Percentiles rank a stretch among this genome's conserved stretches.
These are phyloP conservation scores for Neurospora sp. DNA, from an alignment of 495 filamentous ascomycete species.

Conservation along the genomic window DNA sequence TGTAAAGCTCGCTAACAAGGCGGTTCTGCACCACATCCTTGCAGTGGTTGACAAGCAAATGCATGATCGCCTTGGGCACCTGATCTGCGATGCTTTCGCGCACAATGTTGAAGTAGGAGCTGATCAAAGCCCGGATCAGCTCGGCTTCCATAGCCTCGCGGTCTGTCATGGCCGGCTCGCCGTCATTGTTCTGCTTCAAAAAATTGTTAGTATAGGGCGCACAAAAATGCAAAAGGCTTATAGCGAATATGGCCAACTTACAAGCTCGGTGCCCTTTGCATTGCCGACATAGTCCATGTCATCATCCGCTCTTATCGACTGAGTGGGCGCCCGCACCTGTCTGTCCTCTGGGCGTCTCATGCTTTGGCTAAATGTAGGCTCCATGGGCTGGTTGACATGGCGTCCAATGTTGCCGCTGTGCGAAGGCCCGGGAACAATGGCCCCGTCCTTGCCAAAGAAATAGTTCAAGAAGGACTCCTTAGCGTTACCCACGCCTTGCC, in stretches of 20 bases:
- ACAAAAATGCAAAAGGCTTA: not conserved
- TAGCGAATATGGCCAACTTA: conserved; percentile 33
- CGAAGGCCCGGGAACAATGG: conserved; percentile 31
- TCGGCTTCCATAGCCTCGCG: conserved; percentile 95
- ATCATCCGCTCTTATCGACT: conserved; percentile 23
- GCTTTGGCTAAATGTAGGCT: conserved; percentile 75
- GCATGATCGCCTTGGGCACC: conserved; percentile 98
- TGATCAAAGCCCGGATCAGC: conserved; percentile 90
- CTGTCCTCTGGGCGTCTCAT: conserved; percentile 66
- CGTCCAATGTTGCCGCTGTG: conserved; percentile 39
- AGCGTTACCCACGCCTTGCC: conserved; percentile 34
- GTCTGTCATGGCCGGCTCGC: conserved; percentile 81
- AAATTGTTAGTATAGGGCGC: conserved; percentile 17
- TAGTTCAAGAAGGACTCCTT: conserved; percentile 94
- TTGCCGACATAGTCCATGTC: conserved; percentile 21
- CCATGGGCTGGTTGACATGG: conserved; percentile 62
- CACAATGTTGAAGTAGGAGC: conserved; percentile 97
- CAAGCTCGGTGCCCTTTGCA: conserved; percentile 33
- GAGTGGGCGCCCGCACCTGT: conserved; percentile 30
- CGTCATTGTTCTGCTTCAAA: conserved; percentile 30
- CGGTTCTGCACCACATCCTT: conserved; percentile 97
- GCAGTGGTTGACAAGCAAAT: conserved; percentile 93
- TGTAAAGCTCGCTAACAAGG: conserved; percentile 90
- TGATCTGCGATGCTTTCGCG: conserved; percentile 95
- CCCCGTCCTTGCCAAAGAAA: conserved; percentile 93